Evolutionary conservation across 805 yeast genomes (phyloP), one percentile per base, ranked within the genome.

Genomic region (Lachancea thermotolerans): DNA sequence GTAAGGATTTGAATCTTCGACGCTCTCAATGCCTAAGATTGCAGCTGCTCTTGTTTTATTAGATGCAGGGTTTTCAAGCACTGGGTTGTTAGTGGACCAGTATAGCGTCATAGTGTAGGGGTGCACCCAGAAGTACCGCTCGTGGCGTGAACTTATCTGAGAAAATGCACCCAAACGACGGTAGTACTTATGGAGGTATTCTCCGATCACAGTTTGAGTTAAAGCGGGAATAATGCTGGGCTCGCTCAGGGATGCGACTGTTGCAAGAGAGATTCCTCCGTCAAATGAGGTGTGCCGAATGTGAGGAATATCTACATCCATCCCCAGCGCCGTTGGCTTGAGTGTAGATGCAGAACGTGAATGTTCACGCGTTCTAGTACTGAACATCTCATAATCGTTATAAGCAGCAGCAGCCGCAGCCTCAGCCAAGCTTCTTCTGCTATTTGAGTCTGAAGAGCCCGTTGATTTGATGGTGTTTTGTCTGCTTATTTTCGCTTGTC

Each of bases 201-300:
- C 98, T 42, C 99, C 99, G 63, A 90, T 85, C 37, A 91, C 89
- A 3, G 93, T 85, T 65, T 91, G 97, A 0, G 97, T 85, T 45
- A 91, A 77, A 1, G 91, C 90, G 2, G 88, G 88, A 53, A 85
- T 81, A 75, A 85, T 85, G 36, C 81, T 79, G 39, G 78, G 77
- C 52, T 81, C 85, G 1, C 82, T 78, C 41, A 79, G 66, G 0
- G 88, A 81, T 7, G 80, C 81, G 57, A 75, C 72, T 0, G 89
- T 82, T 45, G 79, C 67, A 48, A 62, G 52, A 18, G 68, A 67
- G 6, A 67, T 45, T 9, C 65, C 69, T 35, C 70, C 69, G 44
- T 60, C 63, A 39, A 65, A 49, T 7, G 70, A 64, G 7, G 37
- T 35, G 18, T 27, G 42, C 25, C 44, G 36, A 30, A 28, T 32